Percentiles rank a stretch among this genome's conserved stretches.
Conservation (phyloP, 306 rosid genomes). For the Begonia masoniana region DNA sequence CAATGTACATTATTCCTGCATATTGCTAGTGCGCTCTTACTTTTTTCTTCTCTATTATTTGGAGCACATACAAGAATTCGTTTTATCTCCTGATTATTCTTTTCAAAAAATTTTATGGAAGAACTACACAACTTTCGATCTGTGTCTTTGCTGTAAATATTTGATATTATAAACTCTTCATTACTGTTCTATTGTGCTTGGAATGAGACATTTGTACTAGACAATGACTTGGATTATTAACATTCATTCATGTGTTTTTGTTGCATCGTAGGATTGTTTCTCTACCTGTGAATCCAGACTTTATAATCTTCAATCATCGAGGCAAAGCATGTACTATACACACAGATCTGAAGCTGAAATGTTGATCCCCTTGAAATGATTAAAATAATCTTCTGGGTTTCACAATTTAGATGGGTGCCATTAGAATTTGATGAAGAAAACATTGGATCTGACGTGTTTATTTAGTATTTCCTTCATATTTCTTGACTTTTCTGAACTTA, state of each 20-base stretch:
- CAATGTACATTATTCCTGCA: no score
- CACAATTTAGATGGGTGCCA: no score
- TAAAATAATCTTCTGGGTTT: not conserved
- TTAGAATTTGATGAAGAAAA: no score
- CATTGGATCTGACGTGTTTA: no score
- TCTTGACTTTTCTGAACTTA: no score
- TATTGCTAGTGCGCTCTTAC: no score
- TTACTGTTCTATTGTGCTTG: no score
- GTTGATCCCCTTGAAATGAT: conserved; percentile 11
- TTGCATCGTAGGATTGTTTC: conserved; percentile 57
- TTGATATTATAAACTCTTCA: not conserved
- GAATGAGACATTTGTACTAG: not conserved
- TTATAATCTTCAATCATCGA: conserved; percentile 84
- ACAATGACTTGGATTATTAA: not conserved
- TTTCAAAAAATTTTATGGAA: not conserved
- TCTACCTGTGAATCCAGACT: conserved; percentile 64
- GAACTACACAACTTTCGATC: not conserved
- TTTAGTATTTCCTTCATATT: no score
- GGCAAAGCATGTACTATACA: conserved; percentile 44
- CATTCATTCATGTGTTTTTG: conserved; percentile 8
- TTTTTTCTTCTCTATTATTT: no score
- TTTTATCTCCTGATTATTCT: no score
- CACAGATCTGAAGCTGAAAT: conserved; percentile 40
- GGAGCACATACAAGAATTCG: no score
- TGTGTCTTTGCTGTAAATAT: not conserved